These are phyloP conservation scores for Penicillium lividum DNA, from an alignment of 495 filamentous ascomycete species.

Conservation along the genomic window DNA sequence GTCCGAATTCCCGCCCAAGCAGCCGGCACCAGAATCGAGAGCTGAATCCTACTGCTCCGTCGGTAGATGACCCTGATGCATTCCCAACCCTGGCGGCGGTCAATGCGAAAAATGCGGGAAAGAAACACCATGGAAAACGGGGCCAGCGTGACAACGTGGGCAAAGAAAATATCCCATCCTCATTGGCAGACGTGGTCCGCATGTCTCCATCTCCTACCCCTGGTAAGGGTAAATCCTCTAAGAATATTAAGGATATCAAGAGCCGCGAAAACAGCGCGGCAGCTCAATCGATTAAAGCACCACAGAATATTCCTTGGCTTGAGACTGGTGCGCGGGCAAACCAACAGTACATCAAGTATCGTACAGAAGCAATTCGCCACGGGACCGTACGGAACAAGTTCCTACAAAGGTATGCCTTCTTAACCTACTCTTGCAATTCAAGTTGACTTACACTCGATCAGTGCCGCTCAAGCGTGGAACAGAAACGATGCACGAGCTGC, in stretches of 20 bases:
- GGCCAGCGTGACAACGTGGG: slow-evolving; percentile 58
- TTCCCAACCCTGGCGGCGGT: slow-evolving; percentile 91
- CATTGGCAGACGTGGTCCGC: slow-evolving; percentile 92
- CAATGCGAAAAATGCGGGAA: slow-evolving; percentile 67
- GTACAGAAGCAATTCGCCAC: slow-evolving; percentile 94
- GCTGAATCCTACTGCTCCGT: slow-evolving; percentile 64
- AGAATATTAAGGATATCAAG: slow-evolving; percentile 49
- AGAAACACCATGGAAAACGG: slow-evolving; percentile 89
- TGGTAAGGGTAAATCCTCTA: slow-evolving; percentile 50
- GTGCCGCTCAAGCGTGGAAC: slow-evolving; percentile 99
- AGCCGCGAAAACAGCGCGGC: slow-evolving; percentile 75
- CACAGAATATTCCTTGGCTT: slow-evolving; percentile 94
- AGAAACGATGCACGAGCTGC: slow-evolving; percentile 95
- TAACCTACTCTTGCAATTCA: not conserved
- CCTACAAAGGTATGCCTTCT: slow-evolving; percentile 72
- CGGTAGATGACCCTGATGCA: slow-evolving; percentile 91
- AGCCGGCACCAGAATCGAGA: slow-evolving; percentile 81
- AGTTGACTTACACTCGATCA: slow-evolving; percentile 35
- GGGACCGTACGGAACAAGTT: slow-evolving; percentile 96
- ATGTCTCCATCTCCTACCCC: slow-evolving; percentile 80
- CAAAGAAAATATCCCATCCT: slow-evolving; percentile 73
- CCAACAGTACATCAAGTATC: slow-evolving; percentile 89
- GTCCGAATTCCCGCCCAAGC: slow-evolving; percentile 77
- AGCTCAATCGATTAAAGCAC: slow-evolving; percentile 78
- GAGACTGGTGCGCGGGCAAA: slow-evolving; percentile 92